These are phyloP conservation scores for Spizellomyces sp. DNA, from an alignment of 192 early-diverging fungal species.

Conservation along the genomic window DNA sequence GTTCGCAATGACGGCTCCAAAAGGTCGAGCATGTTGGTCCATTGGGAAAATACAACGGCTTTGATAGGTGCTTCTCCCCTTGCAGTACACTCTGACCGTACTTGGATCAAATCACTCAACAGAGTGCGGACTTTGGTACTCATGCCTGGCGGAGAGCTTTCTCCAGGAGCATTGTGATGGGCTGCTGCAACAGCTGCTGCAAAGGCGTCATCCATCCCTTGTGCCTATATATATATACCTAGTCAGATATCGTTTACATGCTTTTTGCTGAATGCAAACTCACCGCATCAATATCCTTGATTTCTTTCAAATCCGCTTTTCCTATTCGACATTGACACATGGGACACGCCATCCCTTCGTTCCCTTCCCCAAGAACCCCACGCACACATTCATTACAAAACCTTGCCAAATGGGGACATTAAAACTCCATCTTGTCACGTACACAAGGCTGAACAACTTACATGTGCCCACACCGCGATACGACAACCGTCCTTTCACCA, in stretches of 20 bases:
- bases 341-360: slow-evolving; percentile 35
- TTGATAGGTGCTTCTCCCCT: slow-evolving; percentile 47
- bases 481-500: slow-evolving; percentile 20
- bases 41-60: slow-evolving; percentile 94
- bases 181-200: not conserved
- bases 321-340: slow-evolving; percentile 39
- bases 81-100: slow-evolving; percentile 21
- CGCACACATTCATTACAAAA: slow-evolving; percentile 40
- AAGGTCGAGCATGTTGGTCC: slow-evolving; percentile 65
- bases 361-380: not conserved
- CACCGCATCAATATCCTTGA: slow-evolving; percentile 46
- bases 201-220: slow-evolving; percentile 12
- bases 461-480: slow-evolving; percentile 39
- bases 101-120: slow-evolving; percentile 36
- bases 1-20: slow-evolving; percentile 29
- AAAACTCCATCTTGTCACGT: not conserved
- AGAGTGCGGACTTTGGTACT: slow-evolving; percentile 51
- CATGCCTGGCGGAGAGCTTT: not conserved
- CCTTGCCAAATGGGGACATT: slow-evolving; percentile 13
- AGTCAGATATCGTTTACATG: not conserved
- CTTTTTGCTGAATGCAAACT: not conserved
- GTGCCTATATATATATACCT: not conserved
- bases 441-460: not conserved
- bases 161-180: not conserved
- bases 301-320: slow-evolving; percentile 46